These are phyloP conservation scores for Cladosporium oxysporum DNA, from an alignment of 2,329 filamentous ascomycete species.

Conservation along the genomic window DNA sequence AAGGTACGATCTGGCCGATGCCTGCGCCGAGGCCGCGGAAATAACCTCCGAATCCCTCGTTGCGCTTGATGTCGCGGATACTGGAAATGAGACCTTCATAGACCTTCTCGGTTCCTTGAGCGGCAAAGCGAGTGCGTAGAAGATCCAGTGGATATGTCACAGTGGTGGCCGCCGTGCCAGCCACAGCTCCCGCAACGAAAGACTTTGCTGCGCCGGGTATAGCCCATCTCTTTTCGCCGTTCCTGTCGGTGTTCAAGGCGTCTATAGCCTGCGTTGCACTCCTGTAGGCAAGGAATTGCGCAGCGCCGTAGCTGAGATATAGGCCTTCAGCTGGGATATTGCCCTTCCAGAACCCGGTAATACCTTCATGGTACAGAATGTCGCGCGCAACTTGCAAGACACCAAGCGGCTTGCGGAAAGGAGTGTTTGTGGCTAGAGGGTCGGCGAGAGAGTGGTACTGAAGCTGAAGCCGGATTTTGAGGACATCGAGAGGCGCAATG, in stretches of 20 bases:
- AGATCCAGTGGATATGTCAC: slow-evolving; percentile 91
- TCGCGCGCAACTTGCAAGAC: slow-evolving; percentile 48
- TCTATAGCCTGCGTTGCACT: slow-evolving; percentile 66
- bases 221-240: slow-evolving; percentile 11
- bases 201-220: slow-evolving; percentile 71
- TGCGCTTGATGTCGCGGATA: slow-evolving; percentile 68
- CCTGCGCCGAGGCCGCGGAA: slow-evolving; percentile 84
- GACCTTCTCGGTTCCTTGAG: slow-evolving; percentile 79
- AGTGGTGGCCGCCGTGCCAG: slow-evolving; percentile 79
- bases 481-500: slow-evolving; percentile 91
- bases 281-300: slow-evolving; percentile 89
- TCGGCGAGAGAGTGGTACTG: slow-evolving; percentile 83
- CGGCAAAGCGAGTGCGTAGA: slow-evolving; percentile 92
- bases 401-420: slow-evolving; percentile 27
- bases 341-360: slow-evolving; percentile 91
- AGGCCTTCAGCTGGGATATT: slow-evolving; percentile 94
- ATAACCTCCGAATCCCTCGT: slow-evolving; percentile 78
- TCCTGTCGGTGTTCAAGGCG: neutral
- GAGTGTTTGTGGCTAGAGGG: slow-evolving; percentile 59
- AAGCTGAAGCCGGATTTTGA: slow-evolving; percentile 96
- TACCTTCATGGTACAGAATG: slow-evolving; percentile 78
- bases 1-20: slow-evolving; percentile 85
- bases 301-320: slow-evolving; percentile 86
- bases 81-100: slow-evolving; percentile 72
- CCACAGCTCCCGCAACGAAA: slow-evolving; percentile 80